A percentile compares a stretch with the other conserved stretches of the same genome.
Conservation (phyloP, 2,329 filamentous ascomycete species). For the Cladosporium sp. region DNA sequence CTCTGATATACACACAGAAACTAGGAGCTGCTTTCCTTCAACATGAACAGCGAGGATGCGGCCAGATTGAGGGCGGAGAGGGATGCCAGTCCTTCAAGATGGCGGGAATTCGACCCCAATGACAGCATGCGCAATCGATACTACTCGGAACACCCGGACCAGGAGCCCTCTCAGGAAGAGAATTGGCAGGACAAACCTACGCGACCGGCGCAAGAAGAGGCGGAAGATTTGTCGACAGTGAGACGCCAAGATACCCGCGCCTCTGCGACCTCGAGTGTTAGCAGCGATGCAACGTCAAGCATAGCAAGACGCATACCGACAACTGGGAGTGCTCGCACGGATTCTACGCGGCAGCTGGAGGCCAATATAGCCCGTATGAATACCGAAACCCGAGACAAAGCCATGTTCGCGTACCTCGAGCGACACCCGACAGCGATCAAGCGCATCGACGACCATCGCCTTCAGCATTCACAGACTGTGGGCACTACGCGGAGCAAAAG, state of each 20-base stretch:
- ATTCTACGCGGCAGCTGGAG: constrained; percentile 8
- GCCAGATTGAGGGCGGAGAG: constrained; percentile 10
- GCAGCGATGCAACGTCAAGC: not conserved
- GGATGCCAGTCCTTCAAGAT: constrained; percentile 10
- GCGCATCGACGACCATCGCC: constrained; percentile 66
- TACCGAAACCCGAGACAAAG: constrained; percentile 40
- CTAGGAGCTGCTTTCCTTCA: not conserved
- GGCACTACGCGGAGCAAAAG: constrained; percentile 38
- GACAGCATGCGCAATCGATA: constrained; percentile 3
- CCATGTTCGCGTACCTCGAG: constrained; percentile 49
- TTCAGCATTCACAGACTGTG: constrained; percentile 70
- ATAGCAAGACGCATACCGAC: not conserved
- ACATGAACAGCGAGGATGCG: constrained; percentile 11
- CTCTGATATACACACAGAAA: not conserved
- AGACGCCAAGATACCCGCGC: constrained; percentile 1
- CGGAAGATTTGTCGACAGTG: constrained; percentile 3
- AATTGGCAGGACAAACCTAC: not conserved
- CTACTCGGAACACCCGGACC: constrained; percentile 5
- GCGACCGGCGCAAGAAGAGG: constrained; percentile 5
- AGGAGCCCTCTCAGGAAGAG: not conserved
- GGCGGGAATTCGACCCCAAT: constrained; percentile 12
- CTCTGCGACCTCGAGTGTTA: not conserved
- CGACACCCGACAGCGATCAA: constrained; percentile 65
- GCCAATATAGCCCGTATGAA: constrained; percentile 14
- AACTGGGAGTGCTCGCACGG: constrained; percentile 2